Base-by-base conservation (phyloP, 352 stramenopile species). In the Phytophthora fragariae region DNA sequence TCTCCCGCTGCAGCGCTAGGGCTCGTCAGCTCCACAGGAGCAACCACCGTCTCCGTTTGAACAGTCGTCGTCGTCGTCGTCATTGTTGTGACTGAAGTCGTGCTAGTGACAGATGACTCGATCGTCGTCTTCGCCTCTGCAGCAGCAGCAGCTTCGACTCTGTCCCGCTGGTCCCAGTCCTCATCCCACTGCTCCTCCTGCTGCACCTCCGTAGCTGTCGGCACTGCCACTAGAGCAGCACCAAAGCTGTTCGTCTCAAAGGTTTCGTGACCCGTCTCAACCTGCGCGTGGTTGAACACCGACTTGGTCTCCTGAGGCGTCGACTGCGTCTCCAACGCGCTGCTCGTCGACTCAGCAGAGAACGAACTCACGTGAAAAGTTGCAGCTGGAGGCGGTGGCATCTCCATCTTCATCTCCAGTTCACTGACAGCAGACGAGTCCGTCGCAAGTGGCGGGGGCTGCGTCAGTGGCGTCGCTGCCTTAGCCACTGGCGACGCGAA, bases 1-100 rank as follows among this genome's bases (percentile, higher is more conserved):
- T 91, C 82, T 60, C 81, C 84, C n/a, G 76, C 69, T 69, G 66
- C 73, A 11, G 52, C 75, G 62, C 71, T 66, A 44, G 75, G 75
- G 46, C 75, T 82, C 57, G 68, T 70, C 6, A 82, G 61, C 47
- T 79, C 68, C n/a, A 79, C 72, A 59, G 75, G 62, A 54, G 64
- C 55, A 27, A 44, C 61, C 70, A 65, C 58, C 8, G 54, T 57
- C 27, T 67, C 54, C 44, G 21, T 58, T n/a, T 60, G 54, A 54
- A 55, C 62, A 5, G 47, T 65, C 41, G 61, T 65, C 39, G 37
- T 56, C 27, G 61, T 44, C 19, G 50, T 75, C 3, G 27, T 21
- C 19, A 21, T 21, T 21, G 19, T 55, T 6, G 62, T 57, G 7
- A 49, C 17, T 57, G 50, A 37, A 11, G 53, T 58, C 14, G 58